Evolutionary conservation across 345 rosid species (phyloP), one percentile per base, ranked within the genome.

Genomic region (Litchi chinensis): DNA sequence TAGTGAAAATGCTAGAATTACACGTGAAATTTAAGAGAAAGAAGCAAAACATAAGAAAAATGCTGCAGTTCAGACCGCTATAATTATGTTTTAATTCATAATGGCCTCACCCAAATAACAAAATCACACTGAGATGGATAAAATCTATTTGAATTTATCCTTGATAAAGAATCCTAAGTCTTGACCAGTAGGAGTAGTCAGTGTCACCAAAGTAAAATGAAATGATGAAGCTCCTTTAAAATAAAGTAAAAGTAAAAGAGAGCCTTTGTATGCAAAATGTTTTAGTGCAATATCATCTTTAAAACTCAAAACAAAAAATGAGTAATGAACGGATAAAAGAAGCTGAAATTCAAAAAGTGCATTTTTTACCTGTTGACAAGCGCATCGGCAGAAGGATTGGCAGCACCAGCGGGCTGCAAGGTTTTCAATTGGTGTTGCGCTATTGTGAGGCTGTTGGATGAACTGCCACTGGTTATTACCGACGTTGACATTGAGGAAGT

Each of bases 361-460:
- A 59, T 62, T 52, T 73, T 82, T 32, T 65, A 87, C 92, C 92
- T 84, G 81, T 80, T 80, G 75, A 73, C 67, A 52, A 79, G 68
- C 54, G 85, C 65, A 44, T 81, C 78, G 22, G 84, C 73, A 52
- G 82, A 79, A 78, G 85, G 86, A 83, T 77, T 81, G 73, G 76
- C 56, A 37, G 72, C 83, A 79, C 69, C 86, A 65, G 88, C 85
- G 59, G 88, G 79, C 77, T 80, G 63, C 81, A 54, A 80, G 80
- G 62, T 83, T 82, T 81, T 83, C 60, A 79, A 79, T 74, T 75
- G 88, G 24, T 69, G 83, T 43, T 76, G 87, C 7, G 84, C 37
- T 19, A 77, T 79, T 28, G 77, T 59, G 4, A 81, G 83, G 81
- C 79, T 76, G 82, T 63, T 86, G 64, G 80, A 75, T 4, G 84